Evolutionary conservation across 1,284 basidiomycete genomes (phyloP).

Genomic region (Puccinia brachypodii): DNA sequence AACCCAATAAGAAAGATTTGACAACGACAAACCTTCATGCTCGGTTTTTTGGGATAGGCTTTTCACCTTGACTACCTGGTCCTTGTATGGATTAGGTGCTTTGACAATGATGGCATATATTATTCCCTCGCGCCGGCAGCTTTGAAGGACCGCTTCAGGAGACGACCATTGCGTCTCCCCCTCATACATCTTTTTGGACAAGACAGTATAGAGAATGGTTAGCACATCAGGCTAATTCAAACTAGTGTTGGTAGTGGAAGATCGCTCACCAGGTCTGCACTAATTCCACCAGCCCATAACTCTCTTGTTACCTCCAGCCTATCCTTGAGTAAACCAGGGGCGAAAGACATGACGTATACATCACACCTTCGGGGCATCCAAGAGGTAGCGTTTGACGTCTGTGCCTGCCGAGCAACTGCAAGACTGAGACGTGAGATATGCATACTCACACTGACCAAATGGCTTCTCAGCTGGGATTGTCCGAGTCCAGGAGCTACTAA

Average conservation of each 20-base stretch:
- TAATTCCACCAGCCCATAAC: slow-evolving; percentile 77
- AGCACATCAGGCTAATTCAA: not conserved
- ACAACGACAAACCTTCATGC: slow-evolving; percentile 21
- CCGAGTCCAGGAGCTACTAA: slow-evolving; percentile 54
- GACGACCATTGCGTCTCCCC: slow-evolving; percentile 29
- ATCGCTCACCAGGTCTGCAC: slow-evolving; percentile 77
- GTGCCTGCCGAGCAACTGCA: slow-evolving; percentile 58
- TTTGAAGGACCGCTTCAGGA: slow-evolving; percentile 37
- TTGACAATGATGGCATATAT: slow-evolving; percentile 45
- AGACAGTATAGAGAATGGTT: not conserved
- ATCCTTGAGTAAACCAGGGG: slow-evolving; percentile 71
- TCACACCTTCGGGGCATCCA: slow-evolving; percentile 61
- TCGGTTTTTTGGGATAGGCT: slow-evolving; percentile 39
- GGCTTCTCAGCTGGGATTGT: slow-evolving; percentile 20
- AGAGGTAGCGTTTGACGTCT: slow-evolving; percentile 57
- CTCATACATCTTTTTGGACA: slow-evolving; percentile 34
- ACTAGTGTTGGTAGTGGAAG: not conserved
- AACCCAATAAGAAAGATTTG: not conserved
- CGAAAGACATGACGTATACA: slow-evolving; percentile 71
- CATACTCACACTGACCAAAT: slow-evolving; percentile 45
- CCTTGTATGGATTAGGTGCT: slow-evolving; percentile 43
- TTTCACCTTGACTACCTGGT: slow-evolving; percentile 38
- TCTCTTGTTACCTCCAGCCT: slow-evolving; percentile 73
- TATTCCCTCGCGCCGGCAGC: slow-evolving; percentile 41
- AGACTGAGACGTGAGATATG: slow-evolving; percentile 57